A percentile compares a stretch with the other conserved stretches of the same genome.
These are phyloP conservation scores for Verticillium isaacii DNA, from an alignment of 2,329 filamentous ascomycete genomes.

Conservation along the genomic window DNA sequence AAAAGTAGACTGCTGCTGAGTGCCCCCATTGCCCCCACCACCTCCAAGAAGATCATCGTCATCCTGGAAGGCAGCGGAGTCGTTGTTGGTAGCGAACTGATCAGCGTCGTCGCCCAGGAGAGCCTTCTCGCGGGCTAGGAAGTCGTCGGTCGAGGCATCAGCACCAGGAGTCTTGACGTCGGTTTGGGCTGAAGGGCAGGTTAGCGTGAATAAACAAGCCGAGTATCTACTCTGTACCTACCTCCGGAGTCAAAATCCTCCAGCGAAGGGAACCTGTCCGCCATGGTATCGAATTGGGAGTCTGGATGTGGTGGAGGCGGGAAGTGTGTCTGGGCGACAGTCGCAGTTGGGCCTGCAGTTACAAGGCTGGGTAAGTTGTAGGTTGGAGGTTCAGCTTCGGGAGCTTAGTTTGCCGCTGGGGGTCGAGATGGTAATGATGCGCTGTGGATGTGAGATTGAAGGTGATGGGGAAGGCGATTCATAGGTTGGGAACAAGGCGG, in stretches of 20 bases:
- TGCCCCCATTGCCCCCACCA: constrained; percentile 43
- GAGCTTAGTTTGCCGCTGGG: not conserved
- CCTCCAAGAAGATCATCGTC: constrained; percentile 68
- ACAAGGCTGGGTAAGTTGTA: not conserved
- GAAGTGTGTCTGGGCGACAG: not conserved
- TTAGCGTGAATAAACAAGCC: not conserved
- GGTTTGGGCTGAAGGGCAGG: constrained; percentile 56
- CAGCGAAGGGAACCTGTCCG: constrained; percentile 72
- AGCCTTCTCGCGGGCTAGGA: constrained; percentile 87
- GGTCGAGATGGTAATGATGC: not conserved
- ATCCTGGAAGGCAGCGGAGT: constrained; percentile 61
- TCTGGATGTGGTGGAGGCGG: not conserved
- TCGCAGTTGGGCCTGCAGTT: not conserved
- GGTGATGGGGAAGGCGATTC: not conserved
- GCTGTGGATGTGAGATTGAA: not conserved
- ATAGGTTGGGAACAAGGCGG: not conserved
- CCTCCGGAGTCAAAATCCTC: constrained; percentile 70
- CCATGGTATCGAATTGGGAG: constrained; percentile 45
- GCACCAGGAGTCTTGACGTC: constrained; percentile 54
- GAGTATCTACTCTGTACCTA: constrained; percentile 26
- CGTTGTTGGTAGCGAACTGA: constrained; percentile 76
- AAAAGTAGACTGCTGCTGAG: constrained; percentile 52
- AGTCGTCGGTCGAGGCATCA: constrained; percentile 68
- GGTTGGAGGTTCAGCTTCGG: not conserved
- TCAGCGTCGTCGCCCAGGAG: constrained; percentile 87